Base-by-base conservation (phyloP, 2,329 filamentous ascomycete species). In the Bisporella sp. region DNA sequence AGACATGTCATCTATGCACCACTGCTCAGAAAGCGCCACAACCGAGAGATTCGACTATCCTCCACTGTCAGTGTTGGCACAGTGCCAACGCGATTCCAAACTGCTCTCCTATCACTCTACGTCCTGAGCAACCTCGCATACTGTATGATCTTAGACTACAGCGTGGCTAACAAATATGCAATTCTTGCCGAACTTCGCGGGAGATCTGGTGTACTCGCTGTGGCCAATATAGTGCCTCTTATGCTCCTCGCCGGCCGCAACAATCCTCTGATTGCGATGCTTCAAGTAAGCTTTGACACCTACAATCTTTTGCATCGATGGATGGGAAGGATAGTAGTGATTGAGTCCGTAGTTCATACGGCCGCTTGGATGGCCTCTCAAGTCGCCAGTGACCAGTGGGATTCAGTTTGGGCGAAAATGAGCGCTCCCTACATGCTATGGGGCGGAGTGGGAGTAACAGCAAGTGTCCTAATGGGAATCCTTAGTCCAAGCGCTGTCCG, bases 231-330 rank as follows among this genome's bases (percentile, higher is more conserved):
- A 81, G 81, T 99, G 32, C 91, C 93, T 5, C 81, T 96, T 31
- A 78, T 97, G 62, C 79, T 97, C 57, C 80, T 97, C 51, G 90
- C 91, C 9, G 84, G 89, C 35, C 86, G 93, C 65, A 97, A 97
- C 73, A 99, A 97, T 70, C 89, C 89, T 7, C 74, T 96, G 45
- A 96, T 97, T 63, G 69, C 75, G 4, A 68, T 95, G 33, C 77
- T 97, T 51, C 81, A 85, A 60, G 85, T 97, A 66, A 92, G 88
- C 67, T 99, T 96, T 70, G 93, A 97, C 68, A 95, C 91, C 1
- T 97, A 95, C 76, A 97, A 97, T 66, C 82, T 93, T 6, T 73
- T 93, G 47, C 89, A 95, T 67, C 80, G 89, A 56, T 93, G 88
- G 87, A 79, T 89, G 54, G 89, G 87, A 31, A 79, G 89, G 30